Conservation (phyloP, 305 asterid genomes). For the Fraxinus nigra region DNA sequence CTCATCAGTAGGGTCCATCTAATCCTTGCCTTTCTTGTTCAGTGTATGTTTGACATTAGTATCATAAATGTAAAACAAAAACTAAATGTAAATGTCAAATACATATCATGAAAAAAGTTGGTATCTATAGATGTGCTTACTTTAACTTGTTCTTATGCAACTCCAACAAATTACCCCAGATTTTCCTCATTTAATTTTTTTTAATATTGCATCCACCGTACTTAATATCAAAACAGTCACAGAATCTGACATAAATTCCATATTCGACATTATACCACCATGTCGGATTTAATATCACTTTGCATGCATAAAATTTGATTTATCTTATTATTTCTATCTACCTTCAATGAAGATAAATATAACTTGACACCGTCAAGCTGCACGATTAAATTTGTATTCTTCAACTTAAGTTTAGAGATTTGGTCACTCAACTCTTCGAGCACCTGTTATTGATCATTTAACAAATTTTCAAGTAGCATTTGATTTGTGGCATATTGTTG, state of each 20-base stretch:
- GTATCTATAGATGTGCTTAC: background rate
- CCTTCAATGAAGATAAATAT: background rate
- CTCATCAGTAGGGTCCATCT: too few species aligned
- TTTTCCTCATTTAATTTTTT: background rate
- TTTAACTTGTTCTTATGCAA: background rate
- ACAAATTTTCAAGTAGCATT: background rate
- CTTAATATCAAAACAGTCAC: background rate
- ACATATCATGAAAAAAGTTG: background rate
- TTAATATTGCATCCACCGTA: background rate
- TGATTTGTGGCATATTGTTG: background rate
- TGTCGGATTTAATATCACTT: background rate
- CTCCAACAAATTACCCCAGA: background rate
- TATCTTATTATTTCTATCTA: background rate
- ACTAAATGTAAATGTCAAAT: too few species aligned
- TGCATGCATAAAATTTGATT: background rate
- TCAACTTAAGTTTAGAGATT: background rate
- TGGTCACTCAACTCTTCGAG: background rate
- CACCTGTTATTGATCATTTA: too few species aligned
- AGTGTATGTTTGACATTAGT: too few species aligned
- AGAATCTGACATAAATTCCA: too few species aligned
- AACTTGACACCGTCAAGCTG: too few species aligned
- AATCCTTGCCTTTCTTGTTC: too few species aligned
- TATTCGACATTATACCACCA: background rate
- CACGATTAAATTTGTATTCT: background rate
- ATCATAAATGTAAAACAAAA: too few species aligned